Evolutionary conservation across 345 rosid genomes (phyloP), one percentile per base, ranked within the genome.

Genomic region (Melastoma malabathricum): DNA sequence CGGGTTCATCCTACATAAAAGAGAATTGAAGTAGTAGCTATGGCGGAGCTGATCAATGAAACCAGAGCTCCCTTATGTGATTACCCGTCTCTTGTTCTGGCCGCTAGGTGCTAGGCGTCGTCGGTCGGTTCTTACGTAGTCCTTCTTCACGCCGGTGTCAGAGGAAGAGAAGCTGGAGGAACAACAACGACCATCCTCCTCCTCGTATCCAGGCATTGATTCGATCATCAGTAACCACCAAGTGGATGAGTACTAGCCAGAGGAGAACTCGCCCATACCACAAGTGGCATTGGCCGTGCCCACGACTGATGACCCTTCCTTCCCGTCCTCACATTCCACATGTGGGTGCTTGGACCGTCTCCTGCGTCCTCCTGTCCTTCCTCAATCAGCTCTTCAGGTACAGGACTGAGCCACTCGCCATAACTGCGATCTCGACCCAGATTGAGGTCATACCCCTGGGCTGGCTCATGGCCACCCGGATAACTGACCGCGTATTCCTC

Each of bases 351-450:
- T 16, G 97, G 54, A 74, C 78, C 1, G 12, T 87, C 4, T 84
- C 98, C 0, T 87, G 98, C 34, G 65, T 74, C 47, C 60, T 92
- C 5, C 43, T 92, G 27, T 92, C 98, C 0, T 87, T 92, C 61
- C 84, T 92, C 18, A 92, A 92, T 66, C 97, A 87, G 68, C 87
- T 92, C 77, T 92, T 92, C 44, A 82, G 95, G 95, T 92, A 92
- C 68, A 68, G 98, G 18, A 87, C 85, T 10, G 98, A 92, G 57
- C 98, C 98, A 18, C 63, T 92, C 20, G 43, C 98, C 1, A 92
- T 92, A 83, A 77, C 95, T 7, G 89, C 98, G 38, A 82, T 92
- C 66, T 92, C 98, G 9, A 97, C 97, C 3, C 98, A 92, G 66
- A 82, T 92, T 41, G 95, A 95, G 0, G 97, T 92, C 49, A 88